Evolutionary conservation across 768 basidiomycete species (phyloP).

Genomic region (Suillus brevipes): DNA sequence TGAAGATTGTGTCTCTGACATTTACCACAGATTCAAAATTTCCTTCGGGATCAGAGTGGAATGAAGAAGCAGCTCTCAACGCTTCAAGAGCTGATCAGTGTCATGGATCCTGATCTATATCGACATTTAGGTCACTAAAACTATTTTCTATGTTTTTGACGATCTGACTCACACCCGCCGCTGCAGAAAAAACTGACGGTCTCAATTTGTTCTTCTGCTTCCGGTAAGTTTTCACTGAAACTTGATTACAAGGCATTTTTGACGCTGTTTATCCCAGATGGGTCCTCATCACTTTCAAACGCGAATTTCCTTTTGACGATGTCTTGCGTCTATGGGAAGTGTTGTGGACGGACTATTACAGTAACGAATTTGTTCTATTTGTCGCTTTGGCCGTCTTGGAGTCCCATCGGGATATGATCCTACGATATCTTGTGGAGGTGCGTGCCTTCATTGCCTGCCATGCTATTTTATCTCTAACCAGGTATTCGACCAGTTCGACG

Average conservation of each 20-base stretch:
- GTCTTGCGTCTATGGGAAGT: constrained; percentile 93
- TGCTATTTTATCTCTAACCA: background rate
- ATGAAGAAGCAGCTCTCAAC: constrained; percentile 94
- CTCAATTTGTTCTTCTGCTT: constrained; percentile 98
- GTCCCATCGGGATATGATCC: constrained; percentile 91
- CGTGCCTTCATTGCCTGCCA: constrained; percentile 16
- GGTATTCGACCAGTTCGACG: constrained; percentile 61
- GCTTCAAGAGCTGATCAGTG: constrained; percentile 83
- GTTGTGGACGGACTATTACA: constrained; percentile 90
- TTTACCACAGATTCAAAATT: constrained; percentile 79
- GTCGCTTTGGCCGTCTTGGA: constrained; percentile 92
- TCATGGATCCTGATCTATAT: constrained; percentile 97
- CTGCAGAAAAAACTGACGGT: constrained; percentile 79
- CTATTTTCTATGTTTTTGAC: background rate
- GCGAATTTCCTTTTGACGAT: constrained; percentile 92
- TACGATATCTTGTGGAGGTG: constrained; percentile 94
- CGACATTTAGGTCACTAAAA: constrained; percentile 69
- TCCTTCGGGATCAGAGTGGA: constrained; percentile 93
- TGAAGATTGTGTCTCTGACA: constrained; percentile 9
- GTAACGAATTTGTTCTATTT: constrained; percentile 86
- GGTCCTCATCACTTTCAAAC: constrained; percentile 93
- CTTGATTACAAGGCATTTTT: background rate
- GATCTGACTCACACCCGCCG: background rate
- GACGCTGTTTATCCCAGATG: constrained; percentile 49
- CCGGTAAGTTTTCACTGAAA: constrained; percentile 53